A percentile compares a stretch with the other conserved stretches of the same genome.
These are phyloP conservation scores for Exophiala bonariae DNA, from an alignment of 2,329 filamentous ascomycete species.

Conservation along the genomic window DNA sequence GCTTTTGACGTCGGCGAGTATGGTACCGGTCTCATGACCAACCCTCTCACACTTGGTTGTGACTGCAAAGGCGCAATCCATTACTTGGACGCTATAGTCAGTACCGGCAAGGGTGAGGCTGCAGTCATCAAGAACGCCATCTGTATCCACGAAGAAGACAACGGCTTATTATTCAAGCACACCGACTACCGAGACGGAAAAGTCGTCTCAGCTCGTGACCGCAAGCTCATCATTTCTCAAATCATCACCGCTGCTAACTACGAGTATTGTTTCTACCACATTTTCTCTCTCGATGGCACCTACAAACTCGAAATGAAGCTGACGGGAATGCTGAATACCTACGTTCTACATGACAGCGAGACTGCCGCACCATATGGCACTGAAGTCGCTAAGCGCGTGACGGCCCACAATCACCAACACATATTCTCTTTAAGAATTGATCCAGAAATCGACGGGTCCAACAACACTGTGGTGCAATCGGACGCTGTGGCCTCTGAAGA, in stretches of 20 bases:
- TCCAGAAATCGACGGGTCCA: conserved; percentile 78
- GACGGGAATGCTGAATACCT: conserved; percentile 90
- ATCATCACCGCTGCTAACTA: conserved; percentile 95
- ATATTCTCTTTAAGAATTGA: conserved; percentile 88
- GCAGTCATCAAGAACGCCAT: conserved; percentile 88
- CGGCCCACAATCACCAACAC: conserved; percentile 94
- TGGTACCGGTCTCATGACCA: conserved; percentile 48
- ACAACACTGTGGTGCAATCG: conserved; percentile 80
- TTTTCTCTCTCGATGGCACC: conserved; percentile 87
- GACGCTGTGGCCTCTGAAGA: conserved; percentile 71
- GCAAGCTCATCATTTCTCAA: conserved; percentile 83
- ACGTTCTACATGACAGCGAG: conserved; percentile 74
- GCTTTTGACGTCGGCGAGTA: conserved; percentile 48
- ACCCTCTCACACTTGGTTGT: conserved; percentile 45
- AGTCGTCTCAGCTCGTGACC: conserved; percentile 77
- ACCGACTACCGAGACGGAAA: conserved; percentile 89
- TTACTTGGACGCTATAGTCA: conserved; percentile 82
- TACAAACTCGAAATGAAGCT: conserved; percentile 89
- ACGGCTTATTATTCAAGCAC: conserved; percentile 89
- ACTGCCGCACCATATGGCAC: conserved; percentile 85
- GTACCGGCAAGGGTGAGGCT: conserved; percentile 60
- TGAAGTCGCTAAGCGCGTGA: conserved; percentile 84
- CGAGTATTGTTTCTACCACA: conserved; percentile 85
- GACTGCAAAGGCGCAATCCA: conserved; percentile 84
- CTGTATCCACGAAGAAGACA: conserved; percentile 91